A percentile compares a stretch with the other conserved stretches of the same genome.
phyloP scores from a whole-genome alignment of 2,329 filamentous ascomycete genomes.

The Penicillium corylophilum region DNA sequence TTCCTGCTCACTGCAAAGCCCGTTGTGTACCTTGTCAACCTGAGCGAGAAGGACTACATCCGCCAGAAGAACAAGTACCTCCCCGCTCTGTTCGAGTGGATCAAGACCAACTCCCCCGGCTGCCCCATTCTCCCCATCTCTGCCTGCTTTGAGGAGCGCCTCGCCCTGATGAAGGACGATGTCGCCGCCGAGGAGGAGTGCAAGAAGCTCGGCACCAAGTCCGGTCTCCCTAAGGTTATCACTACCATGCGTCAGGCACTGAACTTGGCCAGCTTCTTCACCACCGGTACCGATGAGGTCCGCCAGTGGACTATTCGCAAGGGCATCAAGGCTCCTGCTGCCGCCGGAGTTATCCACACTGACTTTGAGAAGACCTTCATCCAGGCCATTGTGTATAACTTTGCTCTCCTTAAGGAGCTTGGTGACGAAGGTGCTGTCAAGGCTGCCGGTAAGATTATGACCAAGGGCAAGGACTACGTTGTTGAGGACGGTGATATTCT shows the following conservation, averaged over 20 bases:
- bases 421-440: constrained; percentile 87
- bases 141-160: constrained; percentile 86
- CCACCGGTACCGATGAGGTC: constrained; percentile 90
- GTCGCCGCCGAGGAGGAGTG: constrained; percentile 78
- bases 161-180: constrained; percentile 76
- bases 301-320: constrained; percentile 97
- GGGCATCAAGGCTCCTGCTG: constrained; percentile 95
- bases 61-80: constrained; percentile 99
- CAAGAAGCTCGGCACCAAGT: constrained; percentile 84
- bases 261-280: constrained; percentile 95
- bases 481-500: constrained; percentile 61
- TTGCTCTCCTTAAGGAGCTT: constrained; percentile 72
- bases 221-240: constrained; percentile 87
- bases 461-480: constrained; percentile 95
- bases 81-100: constrained; percentile 88
- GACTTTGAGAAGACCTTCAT: constrained; percentile 99
- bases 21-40: constrained; percentile 93
- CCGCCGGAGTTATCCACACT: constrained; percentile 95
- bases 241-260: constrained; percentile 88
- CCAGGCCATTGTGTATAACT: constrained; percentile 94
- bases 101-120: constrained; percentile 82
- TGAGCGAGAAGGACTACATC: constrained; percentile 95
- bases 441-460: constrained; percentile 94
- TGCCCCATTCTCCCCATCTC: constrained; percentile 94
- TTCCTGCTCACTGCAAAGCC: constrained; percentile 95